phyloP scores from a whole-genome alignment of 2,329 filamentous ascomycete species.

The Madurella fahalii region DNA sequence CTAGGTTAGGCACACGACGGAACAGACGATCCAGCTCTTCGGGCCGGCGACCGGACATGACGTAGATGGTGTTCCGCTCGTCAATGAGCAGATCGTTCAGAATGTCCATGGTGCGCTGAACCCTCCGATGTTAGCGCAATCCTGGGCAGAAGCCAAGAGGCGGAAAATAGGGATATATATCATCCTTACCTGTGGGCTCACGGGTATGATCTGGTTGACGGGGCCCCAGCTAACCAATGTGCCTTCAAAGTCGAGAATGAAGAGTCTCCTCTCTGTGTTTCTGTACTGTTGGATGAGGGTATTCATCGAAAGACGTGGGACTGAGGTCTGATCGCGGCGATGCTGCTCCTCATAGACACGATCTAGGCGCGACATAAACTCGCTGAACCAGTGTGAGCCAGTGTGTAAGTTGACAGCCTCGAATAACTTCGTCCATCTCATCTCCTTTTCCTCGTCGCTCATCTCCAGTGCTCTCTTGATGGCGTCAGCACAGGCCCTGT shows the following conservation, averaged over 20 bases:
- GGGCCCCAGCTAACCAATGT: slow-evolving; percentile 86
- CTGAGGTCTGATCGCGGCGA: slow-evolving; percentile 75
- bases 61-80: slow-evolving; percentile 78
- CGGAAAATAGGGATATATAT: not conserved
- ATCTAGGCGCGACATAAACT: slow-evolving; percentile 66
- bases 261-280: slow-evolving; percentile 64
- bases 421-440: slow-evolving; percentile 71
- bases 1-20: slow-evolving; percentile 74
- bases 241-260: slow-evolving; percentile 91
- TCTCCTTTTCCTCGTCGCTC: slow-evolving; percentile 66
- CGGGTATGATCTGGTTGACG: slow-evolving; percentile 76
- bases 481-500: slow-evolving; percentile 78
- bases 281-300: slow-evolving; percentile 64
- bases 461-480: slow-evolving; percentile 83
- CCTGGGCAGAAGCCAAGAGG: slow-evolving; percentile 9
- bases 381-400: slow-evolving; percentile 79
- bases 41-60: slow-evolving; percentile 86
- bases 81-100: slow-evolving; percentile 78
- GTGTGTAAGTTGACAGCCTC: slow-evolving; percentile 74
- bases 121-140: not conserved
- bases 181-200: slow-evolving; percentile 61
- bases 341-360: slow-evolving; percentile 80
- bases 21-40: slow-evolving; percentile 87
- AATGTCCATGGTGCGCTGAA: slow-evolving; percentile 71
- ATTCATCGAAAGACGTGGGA: slow-evolving; percentile 74